Evolutionary conservation across 768 basidiomycete genomes (phyloP), one percentile per base, ranked within the genome.

Genomic region (Mycena chlorophos): DNA sequence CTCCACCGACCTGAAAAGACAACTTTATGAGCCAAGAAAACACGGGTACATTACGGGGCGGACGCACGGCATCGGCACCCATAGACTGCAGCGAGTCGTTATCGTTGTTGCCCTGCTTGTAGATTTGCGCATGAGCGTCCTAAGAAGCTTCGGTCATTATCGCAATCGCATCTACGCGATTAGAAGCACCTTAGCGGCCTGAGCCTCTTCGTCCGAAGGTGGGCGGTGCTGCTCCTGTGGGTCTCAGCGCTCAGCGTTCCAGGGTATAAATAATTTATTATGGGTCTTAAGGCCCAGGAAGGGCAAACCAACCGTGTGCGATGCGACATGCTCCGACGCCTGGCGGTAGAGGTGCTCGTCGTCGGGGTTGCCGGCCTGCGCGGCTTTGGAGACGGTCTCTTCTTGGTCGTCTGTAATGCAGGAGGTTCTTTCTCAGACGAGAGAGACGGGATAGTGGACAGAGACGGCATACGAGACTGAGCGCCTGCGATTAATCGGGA

Each of bases 101-200:
- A 5, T 29, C 20, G 30, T 38, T 8, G 45, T 49, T 12, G 26
- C 43, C 37, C 38, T 57, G 4, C 13, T 52, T 19, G 53, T 61
- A 61, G 47, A 57, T 52, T 40, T 61, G 4, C 17, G 49, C 5
- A 47, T 61, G 60, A 20, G 56, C 56, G 20, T 20, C 20, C 45
- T 46, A 20, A 6, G n/a, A 14, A 46, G 12, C 25, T 17, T 17
- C 12, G 8, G 22, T 27, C 27, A n/a, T 10, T 8, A 46, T n/a
- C 16, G 34, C 12, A 37, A 37, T 37, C 12, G n/a, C 40, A 20
- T 23, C 16, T 8, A 43, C 22, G 40, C 16, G 40, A 19, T 19
- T 43, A 43, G 10, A 43, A 19, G 12, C 1, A 42, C 23, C 49
- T 51, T 54, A 12, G 52, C 60, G 12, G 25, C 25, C 25, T 54